Evolutionary conservation across 768 basidiomycete genomes (phyloP).

Genomic region (Royoungia palumana): DNA sequence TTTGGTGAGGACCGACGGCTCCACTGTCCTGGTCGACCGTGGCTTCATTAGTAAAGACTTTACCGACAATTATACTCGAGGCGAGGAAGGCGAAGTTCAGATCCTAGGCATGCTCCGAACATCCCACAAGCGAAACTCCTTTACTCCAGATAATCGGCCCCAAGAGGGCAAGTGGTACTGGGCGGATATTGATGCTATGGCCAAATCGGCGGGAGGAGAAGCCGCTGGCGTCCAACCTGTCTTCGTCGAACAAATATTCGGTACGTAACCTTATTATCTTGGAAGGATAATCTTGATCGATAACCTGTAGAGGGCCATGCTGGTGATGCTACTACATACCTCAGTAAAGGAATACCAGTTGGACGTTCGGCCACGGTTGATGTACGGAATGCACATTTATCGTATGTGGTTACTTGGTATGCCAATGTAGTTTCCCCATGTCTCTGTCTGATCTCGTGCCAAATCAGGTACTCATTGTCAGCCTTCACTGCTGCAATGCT

Average conservation of each 20-base stretch:
- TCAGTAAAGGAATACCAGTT: slow-evolving; percentile 76
- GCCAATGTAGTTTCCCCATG: slow-evolving; percentile 15
- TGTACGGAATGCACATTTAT: slow-evolving; percentile 88
- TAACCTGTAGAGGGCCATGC: slow-evolving; percentile 70
- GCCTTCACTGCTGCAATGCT: slow-evolving; percentile 85
- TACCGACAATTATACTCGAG: slow-evolving; percentile 35
- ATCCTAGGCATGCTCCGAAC: slow-evolving; percentile 86
- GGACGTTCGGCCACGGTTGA: slow-evolving; percentile 83
- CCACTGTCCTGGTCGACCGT: slow-evolving; percentile 87
- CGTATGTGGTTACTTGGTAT: slow-evolving; percentile 94
- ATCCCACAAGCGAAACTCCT: slow-evolving; percentile 67
- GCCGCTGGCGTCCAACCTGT: slow-evolving; percentile 78
- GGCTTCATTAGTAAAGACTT: slow-evolving; percentile 77
- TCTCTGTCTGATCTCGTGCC: slow-evolving; percentile 10
- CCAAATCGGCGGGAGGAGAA: slow-evolving; percentile 71
- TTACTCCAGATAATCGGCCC: slow-evolving; percentile 87
- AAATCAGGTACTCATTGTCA: slow-evolving; percentile 86
- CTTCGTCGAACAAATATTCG: slow-evolving; percentile 86
- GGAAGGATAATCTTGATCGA: not conserved
- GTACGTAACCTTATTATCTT: slow-evolving; percentile 41
- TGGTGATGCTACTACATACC: slow-evolving; percentile 59
- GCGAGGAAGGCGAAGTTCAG: slow-evolving; percentile 58
- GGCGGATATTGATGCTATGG: slow-evolving; percentile 82
- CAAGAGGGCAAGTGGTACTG: slow-evolving; percentile 87
- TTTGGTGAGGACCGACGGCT: slow-evolving; percentile 70